phyloP scores from a whole-genome alignment of 331 rosid genomes.

The Pyracantha coccinea region DNA sequence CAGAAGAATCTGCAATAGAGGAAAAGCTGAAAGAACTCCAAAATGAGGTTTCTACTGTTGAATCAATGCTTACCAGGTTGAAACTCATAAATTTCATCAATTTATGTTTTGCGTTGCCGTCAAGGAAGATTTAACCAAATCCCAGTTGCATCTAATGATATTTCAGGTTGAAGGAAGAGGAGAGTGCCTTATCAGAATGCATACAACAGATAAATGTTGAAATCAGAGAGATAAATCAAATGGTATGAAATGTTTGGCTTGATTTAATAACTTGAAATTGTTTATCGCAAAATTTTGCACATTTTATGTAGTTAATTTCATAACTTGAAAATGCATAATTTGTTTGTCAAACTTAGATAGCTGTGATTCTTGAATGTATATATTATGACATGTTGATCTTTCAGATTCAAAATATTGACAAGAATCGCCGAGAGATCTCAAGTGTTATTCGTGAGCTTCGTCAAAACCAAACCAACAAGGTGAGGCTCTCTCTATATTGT shows the following conservation, averaged over 20 bases:
- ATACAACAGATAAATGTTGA: conserved; percentile 25
- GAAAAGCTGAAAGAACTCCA: conserved; percentile 56
- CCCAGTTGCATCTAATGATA: conserved; percentile 12
- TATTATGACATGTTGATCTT: conserved; percentile 11
- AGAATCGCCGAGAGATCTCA: conserved; percentile 10
- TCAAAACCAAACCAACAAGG: conserved; percentile 61
- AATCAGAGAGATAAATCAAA: conserved; percentile 29
- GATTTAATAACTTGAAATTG: conserved; percentile 1
- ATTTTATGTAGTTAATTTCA: neutral
- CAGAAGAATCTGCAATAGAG: conserved; percentile 61
- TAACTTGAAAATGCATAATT: neutral
- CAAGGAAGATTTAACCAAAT: conserved; percentile 10
- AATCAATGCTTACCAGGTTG: conserved; percentile 43
- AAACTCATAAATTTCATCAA: conserved; percentile 6
- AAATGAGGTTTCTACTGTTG: conserved; percentile 42
- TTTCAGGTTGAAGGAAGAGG: conserved; percentile 71
- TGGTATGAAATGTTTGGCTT: conserved; percentile 32
- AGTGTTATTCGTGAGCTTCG: conserved; percentile 29
- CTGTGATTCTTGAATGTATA: neutral
- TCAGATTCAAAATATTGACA: conserved; percentile 52
- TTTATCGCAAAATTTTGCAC: neutral
- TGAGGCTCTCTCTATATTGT: conserved; percentile 13
- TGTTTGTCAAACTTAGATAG: neutral
- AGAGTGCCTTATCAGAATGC: conserved; percentile 24
- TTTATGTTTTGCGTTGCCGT: conserved; percentile 15